Percentiles rank a stretch among this genome's conserved stretches.
Evolutionary conservation across 2,329 filamentous ascomycete genomes (phyloP).

Genomic region (Huntiella moniliformis): DNA sequence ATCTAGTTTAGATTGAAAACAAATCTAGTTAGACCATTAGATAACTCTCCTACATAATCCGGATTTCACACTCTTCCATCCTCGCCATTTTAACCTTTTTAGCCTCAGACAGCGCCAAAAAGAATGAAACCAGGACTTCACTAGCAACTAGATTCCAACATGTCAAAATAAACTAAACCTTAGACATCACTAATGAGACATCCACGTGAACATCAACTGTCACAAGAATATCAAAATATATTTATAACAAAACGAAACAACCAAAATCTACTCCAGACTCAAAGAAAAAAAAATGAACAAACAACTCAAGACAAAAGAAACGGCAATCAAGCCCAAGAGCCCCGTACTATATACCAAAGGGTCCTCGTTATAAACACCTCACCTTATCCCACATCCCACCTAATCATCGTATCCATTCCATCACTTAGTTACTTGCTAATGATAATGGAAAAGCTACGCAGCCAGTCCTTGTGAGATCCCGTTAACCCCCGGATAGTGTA

Average conservation of each 20-base stretch:
- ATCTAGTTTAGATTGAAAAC: too few relatives aligned
- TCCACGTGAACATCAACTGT: too few relatives aligned
- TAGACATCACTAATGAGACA: too few relatives aligned
- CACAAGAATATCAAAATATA: slow-evolving; percentile 6
- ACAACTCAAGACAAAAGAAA: not conserved
- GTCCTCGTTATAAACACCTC: too few relatives aligned
- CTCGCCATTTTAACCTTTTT: not conserved
- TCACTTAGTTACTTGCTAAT: slow-evolving; percentile 20
- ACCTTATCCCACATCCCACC: too few relatives aligned
- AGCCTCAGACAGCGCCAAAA: not conserved
- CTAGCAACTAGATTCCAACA: not conserved
- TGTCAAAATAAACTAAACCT: not conserved
- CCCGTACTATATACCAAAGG: not conserved
- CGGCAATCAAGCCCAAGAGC: not conserved
- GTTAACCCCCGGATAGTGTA: slow-evolving; percentile 78
- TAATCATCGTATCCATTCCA: not conserved
- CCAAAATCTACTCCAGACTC: not conserved
- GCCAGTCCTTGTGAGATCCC: slow-evolving; percentile 61
- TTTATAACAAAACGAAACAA: not conserved
- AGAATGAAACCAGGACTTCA: not conserved
- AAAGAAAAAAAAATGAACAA: not conserved
- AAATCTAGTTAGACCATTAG: too few relatives aligned
- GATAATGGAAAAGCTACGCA: slow-evolving; percentile 73
- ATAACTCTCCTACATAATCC: too few relatives aligned
- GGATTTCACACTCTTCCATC: too few relatives aligned